Base-by-base conservation (phyloP, 2,329 filamentous ascomycete species). In the Claviceps sp. region DNA sequence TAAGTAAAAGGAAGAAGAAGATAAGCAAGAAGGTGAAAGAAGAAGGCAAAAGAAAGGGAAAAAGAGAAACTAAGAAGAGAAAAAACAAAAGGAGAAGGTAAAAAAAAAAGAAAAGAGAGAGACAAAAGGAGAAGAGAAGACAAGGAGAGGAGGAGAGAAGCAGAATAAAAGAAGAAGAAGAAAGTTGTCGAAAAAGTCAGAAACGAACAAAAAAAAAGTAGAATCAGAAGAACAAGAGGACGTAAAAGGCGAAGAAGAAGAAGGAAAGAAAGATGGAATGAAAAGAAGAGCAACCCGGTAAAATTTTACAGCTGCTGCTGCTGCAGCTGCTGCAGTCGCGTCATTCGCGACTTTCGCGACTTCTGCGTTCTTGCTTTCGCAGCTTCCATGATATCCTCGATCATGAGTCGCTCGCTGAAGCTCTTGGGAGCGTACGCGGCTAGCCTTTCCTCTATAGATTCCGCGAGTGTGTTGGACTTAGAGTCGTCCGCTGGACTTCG, bases 401-500 rank as follows among this genome's bases (percentile, higher is more conserved):
- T 71, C 62, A 75, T 68, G 53, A 75, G 61, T 20, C 73, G 68
- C 61, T 76, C 71, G 20, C 67, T 74, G 54, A 77, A 65, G 56
- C 73, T 76, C 52, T 65, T 68, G 22, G 74, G 71, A 23, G 70
- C 71, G 38, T 70, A 66, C 52, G 72, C 71, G 39, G 62, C 64
- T n/a, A 63, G 55, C 26, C 66, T 65, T 14, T 68, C 66, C 36
- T 71, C 57, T 26, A 49, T 44, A 42, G 67, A 69, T 34, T 64
- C 68, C 23, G 68, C 69, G 54, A 71, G 74, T 55, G 70, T 73
- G 50, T 62, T 71, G 43, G 71, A 60, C 49, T 70, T 68, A 42
- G 61, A 67, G 45, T 76, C 73, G 45, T 76, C 74, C 54, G 75
- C 67, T 11, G 72, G 73, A 51, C 68, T 74, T 52, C 70, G 66